These are phyloP conservation scores for Theileria annulata DNA, from an alignment of 169 alveolate species.

Conservation along the genomic window DNA sequence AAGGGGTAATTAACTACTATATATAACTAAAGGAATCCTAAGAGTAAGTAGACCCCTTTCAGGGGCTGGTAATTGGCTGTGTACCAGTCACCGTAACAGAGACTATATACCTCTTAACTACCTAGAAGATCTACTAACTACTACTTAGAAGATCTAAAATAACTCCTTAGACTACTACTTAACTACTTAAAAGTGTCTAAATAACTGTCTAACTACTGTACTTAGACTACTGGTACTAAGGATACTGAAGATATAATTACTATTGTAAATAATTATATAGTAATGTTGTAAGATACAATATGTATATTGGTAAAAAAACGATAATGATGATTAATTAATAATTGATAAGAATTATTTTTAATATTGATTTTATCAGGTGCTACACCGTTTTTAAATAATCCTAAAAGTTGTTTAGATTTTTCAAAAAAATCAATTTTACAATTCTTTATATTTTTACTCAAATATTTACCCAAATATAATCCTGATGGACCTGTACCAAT, in stretches of 20 bases:
- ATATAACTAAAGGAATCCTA: no score
- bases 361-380: conserved; percentile 85
- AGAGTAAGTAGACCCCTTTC: no score
- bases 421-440: conserved; percentile 82
- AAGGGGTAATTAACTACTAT: no score
- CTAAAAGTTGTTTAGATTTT: conserved; percentile 79
- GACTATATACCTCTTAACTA: no score
- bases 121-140: no score
- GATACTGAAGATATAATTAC: not conserved
- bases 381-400: conserved; percentile 83
- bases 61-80: no score
- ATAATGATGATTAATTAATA: conserved; percentile 52
- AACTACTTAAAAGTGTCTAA: not conserved
- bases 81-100: no score
- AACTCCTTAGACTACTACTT: no score
- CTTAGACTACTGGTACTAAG: not conserved
- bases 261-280: no score
- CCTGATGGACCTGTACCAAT: conserved; percentile 90
- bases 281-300: no score
- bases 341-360: conserved; percentile 69
- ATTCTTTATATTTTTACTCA: conserved; percentile 58
- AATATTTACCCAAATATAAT: conserved; percentile 78
- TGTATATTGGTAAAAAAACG: conserved; percentile 75
- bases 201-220: not conserved
- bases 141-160: no score